A percentile compares a stretch with the other conserved stretches of the same genome.
phyloP scores from a whole-genome alignment of 148 eudicot species.

The Rhododendron henanense region DNA sequence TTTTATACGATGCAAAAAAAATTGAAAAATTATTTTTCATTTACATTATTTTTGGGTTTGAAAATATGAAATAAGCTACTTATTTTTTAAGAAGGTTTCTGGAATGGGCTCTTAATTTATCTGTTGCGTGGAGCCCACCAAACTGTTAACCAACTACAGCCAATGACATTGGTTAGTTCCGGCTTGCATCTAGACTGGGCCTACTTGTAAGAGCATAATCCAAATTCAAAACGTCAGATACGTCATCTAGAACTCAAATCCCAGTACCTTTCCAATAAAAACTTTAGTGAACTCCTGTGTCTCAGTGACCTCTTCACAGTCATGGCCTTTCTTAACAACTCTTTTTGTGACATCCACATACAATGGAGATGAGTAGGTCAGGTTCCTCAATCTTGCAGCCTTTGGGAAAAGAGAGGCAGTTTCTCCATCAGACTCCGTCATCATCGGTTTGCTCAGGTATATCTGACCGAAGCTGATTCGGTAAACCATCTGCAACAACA shows the following conservation, averaged over 20 bases:
- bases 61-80: too few relatives aligned
- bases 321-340: conserved; percentile 87
- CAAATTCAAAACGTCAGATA: background rate
- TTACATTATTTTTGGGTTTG: too few relatives aligned
- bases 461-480: conserved; percentile 58
- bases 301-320: conserved; percentile 90
- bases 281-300: conserved; percentile 85
- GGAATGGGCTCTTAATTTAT: background rate
- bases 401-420: conserved; percentile 91
- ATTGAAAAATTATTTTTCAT: too few relatives aligned
- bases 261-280: conserved; percentile 82
- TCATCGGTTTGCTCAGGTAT: conserved; percentile 64
- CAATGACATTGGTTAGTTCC: background rate
- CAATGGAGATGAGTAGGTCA: conserved; percentile 90
- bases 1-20: too few relatives aligned
- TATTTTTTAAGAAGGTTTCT: too few relatives aligned
- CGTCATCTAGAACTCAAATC: background rate
- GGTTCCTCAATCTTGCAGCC: conserved; percentile 89
- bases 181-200: background rate
- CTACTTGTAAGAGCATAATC: background rate
- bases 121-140: background rate
- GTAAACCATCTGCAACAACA: conserved; percentile 67
- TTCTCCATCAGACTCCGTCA: conserved; percentile 78
- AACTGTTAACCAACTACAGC: background rate
- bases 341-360: conserved; percentile 87